Base-by-base conservation (phyloP, 2,329 filamentous ascomycete genomes). In the Emmonsia crescens region DNA sequence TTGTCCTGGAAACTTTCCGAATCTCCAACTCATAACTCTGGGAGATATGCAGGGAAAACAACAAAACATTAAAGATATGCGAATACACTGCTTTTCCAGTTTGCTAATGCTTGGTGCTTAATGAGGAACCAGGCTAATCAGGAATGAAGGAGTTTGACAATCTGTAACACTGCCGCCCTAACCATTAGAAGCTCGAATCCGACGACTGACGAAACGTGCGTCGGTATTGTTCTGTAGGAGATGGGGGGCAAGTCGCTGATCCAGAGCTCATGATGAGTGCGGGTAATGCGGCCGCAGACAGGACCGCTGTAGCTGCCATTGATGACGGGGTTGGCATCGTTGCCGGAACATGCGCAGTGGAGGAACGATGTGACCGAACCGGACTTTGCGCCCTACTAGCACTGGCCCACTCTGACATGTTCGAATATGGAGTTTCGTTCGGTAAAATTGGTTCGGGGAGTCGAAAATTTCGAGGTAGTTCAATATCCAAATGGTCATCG, bases 351-450 rank as follows among this genome's bases (percentile, higher is more conserved):
- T 44, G 55, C 12, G 38, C 5, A 12, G 8, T 36, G 36, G 55
- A 57, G 4, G 38, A 29, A 31, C 55, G 55, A 16, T 24, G 55
- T 33, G 55, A 57, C 6, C 21, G 55, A 46, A n/a, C n/a, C 19
- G 55, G 55, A 33, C 38, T 57, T 19, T 29, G 33, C 36, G 29
- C n/a, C 33, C 40, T 57, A 27, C 27, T 57, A 12, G n/a, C 40
- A 27, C 27, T 57, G 3, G 36, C 55, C 55, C 55, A 57, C 9
- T 57, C 55, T n/a, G 55, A 44, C 55, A 57, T 57, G n/a, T 57
- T 57, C 29, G 40, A 42, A 33, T 57, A 57, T 21, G 55, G 55
- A 10, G 38, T 29, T 44, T 57, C 55, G 10, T 57, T 46, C 2
- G 55, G 36, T 29, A 40, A 44, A 31, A 57, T 57, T 14, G 38